Evolutionary conservation across 2,329 filamentous ascomycete genomes (phyloP).

Genomic region (Fusarium oligoseptatum): DNA sequence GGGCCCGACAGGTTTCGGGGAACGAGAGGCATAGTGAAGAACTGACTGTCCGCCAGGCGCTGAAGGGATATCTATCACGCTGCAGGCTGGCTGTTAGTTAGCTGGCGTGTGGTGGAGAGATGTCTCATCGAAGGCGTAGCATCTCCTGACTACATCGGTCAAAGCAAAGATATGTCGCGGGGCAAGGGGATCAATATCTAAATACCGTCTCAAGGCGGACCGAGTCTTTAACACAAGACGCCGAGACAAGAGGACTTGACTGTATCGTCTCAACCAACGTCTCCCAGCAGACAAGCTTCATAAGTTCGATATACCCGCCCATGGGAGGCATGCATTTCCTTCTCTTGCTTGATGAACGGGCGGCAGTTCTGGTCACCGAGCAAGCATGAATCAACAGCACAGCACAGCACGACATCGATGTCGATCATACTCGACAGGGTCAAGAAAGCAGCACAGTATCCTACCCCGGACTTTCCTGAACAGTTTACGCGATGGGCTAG

Average conservation of each 20-base stretch:
- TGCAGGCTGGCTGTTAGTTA: background rate
- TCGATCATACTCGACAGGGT: background rate
- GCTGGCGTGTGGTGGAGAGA: background rate
- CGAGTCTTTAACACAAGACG: constrained; percentile 14
- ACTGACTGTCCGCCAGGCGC: background rate
- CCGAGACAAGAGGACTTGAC: constrained; percentile 8
- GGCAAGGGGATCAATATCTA: constrained; percentile 5
- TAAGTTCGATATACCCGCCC: background rate
- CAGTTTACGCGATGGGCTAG: constrained; percentile 15
- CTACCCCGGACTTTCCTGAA: background rate
- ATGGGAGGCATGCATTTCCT: background rate
- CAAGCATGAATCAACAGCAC: background rate
- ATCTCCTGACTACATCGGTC: constrained; percentile 12
- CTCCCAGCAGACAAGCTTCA: background rate
- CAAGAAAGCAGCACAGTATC: background rate
- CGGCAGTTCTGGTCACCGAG: background rate
- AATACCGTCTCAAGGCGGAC: constrained; percentile 12
- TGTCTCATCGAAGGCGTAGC: constrained; percentile 7
- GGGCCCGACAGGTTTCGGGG: constrained; percentile 19
- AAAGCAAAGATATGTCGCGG: constrained; percentile 1
- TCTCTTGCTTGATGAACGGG: background rate
- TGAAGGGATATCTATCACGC: background rate
- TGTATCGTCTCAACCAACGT: background rate
- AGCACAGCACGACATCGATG: background rate
- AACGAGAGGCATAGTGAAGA: background rate